These are phyloP conservation scores for Fusarium nodosum DNA, from an alignment of 2,329 filamentous ascomycete genomes.

Conservation along the genomic window DNA sequence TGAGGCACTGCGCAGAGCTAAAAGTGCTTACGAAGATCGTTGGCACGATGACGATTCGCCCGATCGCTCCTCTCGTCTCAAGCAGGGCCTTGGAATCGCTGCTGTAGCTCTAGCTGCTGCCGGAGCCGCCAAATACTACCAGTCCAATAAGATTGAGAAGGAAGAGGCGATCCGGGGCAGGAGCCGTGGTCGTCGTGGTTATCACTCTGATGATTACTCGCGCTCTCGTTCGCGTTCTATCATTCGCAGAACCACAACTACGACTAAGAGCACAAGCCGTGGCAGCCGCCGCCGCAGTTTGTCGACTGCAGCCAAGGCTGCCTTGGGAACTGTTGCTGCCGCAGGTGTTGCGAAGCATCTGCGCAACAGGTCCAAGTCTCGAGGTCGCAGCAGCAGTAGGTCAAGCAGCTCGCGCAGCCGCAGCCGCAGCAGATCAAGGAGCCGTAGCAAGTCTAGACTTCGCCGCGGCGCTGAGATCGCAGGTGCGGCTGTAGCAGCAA, in stretches of 20 bases:
- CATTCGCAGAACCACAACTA: slow-evolving; percentile 53
- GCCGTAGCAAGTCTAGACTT: slow-evolving; percentile 61
- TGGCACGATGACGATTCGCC: slow-evolving; percentile 57
- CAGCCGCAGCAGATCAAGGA: slow-evolving; percentile 37
- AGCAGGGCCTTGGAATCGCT: slow-evolving; percentile 73
- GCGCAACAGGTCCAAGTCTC: slow-evolving; percentile 64
- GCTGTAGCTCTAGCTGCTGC: slow-evolving; percentile 74
- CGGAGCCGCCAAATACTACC: slow-evolving; percentile 74
- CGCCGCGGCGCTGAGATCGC: slow-evolving; percentile 72
- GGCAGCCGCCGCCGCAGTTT: slow-evolving; percentile 61
- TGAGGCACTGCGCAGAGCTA: slow-evolving; percentile 70
- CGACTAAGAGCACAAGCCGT: slow-evolving; percentile 54
- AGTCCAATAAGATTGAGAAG: slow-evolving; percentile 70
- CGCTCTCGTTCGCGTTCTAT: slow-evolving; percentile 60
- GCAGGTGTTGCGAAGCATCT: slow-evolving; percentile 71
- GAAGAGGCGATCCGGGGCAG: slow-evolving; percentile 71
- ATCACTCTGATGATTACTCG: slow-evolving; percentile 60
- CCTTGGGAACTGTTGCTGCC: slow-evolving; percentile 68
- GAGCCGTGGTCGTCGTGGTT: slow-evolving; percentile 59
- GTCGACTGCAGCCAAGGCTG: slow-evolving; percentile 68
- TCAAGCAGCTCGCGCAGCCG: slow-evolving; percentile 44
- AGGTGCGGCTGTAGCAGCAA: slow-evolving; percentile 71
- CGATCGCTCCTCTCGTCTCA: slow-evolving; percentile 64
- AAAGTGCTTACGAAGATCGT: slow-evolving; percentile 71
- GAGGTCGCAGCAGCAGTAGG: slow-evolving; percentile 42